Evolutionary conservation across 78 protist genomes (phyloP).

Genomic region (Dictyostelium citrinum): DNA sequence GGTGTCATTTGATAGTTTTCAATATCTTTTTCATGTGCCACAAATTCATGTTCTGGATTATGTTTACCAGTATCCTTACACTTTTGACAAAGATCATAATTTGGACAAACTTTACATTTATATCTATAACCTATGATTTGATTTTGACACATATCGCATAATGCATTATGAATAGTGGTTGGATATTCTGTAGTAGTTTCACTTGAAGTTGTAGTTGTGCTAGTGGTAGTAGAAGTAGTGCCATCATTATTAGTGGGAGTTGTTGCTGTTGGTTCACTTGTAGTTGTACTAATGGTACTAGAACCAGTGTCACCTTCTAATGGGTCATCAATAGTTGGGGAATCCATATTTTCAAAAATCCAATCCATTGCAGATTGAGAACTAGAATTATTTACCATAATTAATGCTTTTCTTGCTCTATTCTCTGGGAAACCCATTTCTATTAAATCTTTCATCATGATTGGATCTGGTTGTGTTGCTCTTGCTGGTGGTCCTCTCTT

Average conservation of each 20-base stretch:
- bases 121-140: constrained; percentile 78
- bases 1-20: constrained; percentile 53
- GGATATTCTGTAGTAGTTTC: background rate
- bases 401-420: constrained; percentile 60
- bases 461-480: constrained; percentile 34
- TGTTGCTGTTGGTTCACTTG: background rate
- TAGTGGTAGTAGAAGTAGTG: background rate
- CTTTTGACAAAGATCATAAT: constrained; percentile 70
- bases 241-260: background rate
- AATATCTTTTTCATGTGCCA: constrained; percentile 30
- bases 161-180: constrained; percentile 64
- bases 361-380: constrained; percentile 70
- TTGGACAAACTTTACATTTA: constrained; percentile 77
- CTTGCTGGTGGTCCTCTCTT: background rate
- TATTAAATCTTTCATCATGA: constrained; percentile 22
- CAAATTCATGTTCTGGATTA: constrained; percentile 49
- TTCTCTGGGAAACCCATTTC: constrained; percentile 80
- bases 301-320: background rate
- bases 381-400: constrained; percentile 12
- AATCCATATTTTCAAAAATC: constrained; percentile 65
- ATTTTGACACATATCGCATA: constrained; percentile 71
- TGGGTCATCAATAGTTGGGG: constrained; percentile 63
- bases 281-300: background rate
- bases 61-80: constrained; percentile 58
- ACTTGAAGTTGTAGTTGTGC: constrained; percentile 14